Base-by-base conservation (phyloP, 2,329 filamentous ascomycete species). In the Capronia epimyces region DNA sequence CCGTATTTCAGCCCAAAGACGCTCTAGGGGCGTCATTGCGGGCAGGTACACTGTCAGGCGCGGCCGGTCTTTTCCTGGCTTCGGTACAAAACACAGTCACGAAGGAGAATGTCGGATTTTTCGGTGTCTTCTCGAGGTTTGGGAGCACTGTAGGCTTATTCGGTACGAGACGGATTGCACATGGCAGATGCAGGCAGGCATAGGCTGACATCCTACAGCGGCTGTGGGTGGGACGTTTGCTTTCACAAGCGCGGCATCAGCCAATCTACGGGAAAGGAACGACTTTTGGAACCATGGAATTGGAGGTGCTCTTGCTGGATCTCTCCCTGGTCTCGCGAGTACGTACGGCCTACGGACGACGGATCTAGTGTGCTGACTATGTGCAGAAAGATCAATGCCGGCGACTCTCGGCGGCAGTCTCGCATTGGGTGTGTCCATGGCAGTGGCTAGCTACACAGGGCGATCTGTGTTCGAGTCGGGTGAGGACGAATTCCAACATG, bases 81-180 rank as follows among this genome's bases (percentile, higher is more conserved):
- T 84, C 86, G 49, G 78, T 95, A 60, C 87, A 90, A 75, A 97
- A 95, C 75, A 88, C 89, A 52, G 79, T 96, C 62, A 78, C 84
- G 49, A 89, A 83, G 75, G 78, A 81, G 67, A 95, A 95, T 69
- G 76, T 93, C 60, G 88, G 89, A 62, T 79, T 83, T 56, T 81
- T 84, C 75, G 86, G 87, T 60, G 79, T 95, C 64, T 83, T 97
- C 67, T 87, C 87, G 41, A 81, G 82, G 64, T 84, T 83, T 50
- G 90, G 89, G 60, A 76, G 83, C 65, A 84, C 84, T 43, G 86
- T 91, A 65, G 85, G 74, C 55, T 66, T 79, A 54, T 81, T 82
- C 64, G 80, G 84, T 87, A 76, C 57, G 76, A 37, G n/a, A 21
- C 15, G 39, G 18, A 46, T 15, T 46, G 16, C 29, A 18, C 15